Percentiles rank a stretch among this genome's conserved stretches.
These are phyloP conservation scores for Wickerhamomyces tratensis DNA, from an alignment of 805 yeast genomes.

Conservation along the genomic window DNA sequence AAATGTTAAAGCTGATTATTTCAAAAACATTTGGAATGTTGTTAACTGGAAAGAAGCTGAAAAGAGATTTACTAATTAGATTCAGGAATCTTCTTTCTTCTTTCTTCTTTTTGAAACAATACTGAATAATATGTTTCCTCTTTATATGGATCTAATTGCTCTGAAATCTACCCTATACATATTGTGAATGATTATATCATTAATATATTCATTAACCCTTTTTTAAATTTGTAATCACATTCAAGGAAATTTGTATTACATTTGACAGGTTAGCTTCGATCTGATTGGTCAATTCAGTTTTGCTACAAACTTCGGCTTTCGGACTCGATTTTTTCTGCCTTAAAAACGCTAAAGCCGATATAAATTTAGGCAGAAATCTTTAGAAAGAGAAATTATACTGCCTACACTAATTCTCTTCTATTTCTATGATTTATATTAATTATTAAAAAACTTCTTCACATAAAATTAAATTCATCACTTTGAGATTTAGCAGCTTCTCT, in stretches of 20 bases:
- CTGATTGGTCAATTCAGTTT: not conserved
- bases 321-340: not conserved
- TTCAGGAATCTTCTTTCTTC: not conserved
- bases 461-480: slow-evolving; percentile 64
- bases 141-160: too few relatives aligned
- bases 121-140: too few relatives aligned
- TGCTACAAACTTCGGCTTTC: too few relatives aligned
- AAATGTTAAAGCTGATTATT: slow-evolving; percentile 85
- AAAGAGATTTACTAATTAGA: slow-evolving; percentile 35
- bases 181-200: too few relatives aligned
- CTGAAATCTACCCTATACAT: too few relatives aligned
- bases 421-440: not conserved
- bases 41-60: slow-evolving; percentile 91
- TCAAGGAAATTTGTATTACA: not conserved
- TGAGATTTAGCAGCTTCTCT: slow-evolving; percentile 52
- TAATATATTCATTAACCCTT: too few relatives aligned
- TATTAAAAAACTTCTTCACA: slow-evolving; percentile 8
- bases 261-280: not conserved
- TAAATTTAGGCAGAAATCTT: too few relatives aligned
- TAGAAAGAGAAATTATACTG: too few relatives aligned
- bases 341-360: too few relatives aligned
- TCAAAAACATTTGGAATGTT: slow-evolving; percentile 91
- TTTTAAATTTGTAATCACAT: too few relatives aligned
- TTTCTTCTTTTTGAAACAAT: not conserved
- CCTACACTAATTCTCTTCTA: too few relatives aligned